Conservation (phyloP, 2,329 filamentous ascomycete species). For the Stemphylium lycopersici region DNA sequence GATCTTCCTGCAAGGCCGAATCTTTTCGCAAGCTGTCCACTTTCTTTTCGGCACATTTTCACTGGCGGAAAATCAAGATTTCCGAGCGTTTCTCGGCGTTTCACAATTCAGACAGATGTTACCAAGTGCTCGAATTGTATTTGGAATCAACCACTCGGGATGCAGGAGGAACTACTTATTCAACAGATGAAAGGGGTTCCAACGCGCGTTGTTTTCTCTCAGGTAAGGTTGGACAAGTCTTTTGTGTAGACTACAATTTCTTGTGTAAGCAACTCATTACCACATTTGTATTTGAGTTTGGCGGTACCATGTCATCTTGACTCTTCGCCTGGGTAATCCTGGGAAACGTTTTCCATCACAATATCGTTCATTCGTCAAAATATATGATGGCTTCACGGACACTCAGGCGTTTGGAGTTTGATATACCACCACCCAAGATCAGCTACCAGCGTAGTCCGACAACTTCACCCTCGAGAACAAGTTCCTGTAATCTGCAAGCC, state of each 20-base stretch:
- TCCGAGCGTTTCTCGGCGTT: too few species aligned
- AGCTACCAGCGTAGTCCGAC: constrained; percentile 8
- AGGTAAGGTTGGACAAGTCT: neutral
- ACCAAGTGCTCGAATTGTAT: too few species aligned
- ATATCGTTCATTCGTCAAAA: neutral
- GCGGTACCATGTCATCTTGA: neutral
- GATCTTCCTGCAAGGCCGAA: too few species aligned
- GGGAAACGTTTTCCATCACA: neutral
- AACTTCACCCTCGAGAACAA: constrained; percentile 9
- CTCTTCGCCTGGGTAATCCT: neutral
- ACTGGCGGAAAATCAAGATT: too few species aligned
- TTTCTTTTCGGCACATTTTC: too few species aligned
- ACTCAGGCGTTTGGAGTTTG: constrained; percentile 10
- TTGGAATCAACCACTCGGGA: too few species aligned
- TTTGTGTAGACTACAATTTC: neutral
- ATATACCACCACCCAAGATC: constrained; percentile 1
- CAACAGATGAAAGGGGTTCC: neutral
- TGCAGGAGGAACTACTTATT: too few species aligned
- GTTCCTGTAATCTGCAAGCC: constrained; percentile 20
- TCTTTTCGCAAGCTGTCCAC: too few species aligned
- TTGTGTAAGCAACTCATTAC: neutral
- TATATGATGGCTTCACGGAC: neutral
- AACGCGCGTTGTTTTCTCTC: neutral
- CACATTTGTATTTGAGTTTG: neutral
- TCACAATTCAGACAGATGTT: too few species aligned